These are phyloP conservation scores for Gynostemma pentaphyllum DNA, from an alignment of 306 rosid genomes.

Conservation along the genomic window DNA sequence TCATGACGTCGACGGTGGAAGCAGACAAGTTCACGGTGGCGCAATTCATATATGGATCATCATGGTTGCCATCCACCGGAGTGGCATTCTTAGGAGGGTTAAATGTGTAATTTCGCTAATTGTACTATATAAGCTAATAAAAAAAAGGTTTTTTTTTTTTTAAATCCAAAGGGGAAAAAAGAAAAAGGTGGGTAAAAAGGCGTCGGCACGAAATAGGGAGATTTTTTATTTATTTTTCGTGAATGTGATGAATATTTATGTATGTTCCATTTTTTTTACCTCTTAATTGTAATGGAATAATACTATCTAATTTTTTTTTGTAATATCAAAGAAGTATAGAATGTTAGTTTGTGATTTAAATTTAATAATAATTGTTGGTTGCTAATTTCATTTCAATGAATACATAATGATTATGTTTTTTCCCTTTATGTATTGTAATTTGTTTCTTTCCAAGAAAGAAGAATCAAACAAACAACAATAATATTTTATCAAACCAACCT, in stretches of 20 bases:
- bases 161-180: background rate
- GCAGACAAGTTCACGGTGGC: constrained; percentile 74
- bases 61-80: constrained; percentile 93
- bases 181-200: constrained; percentile 2
- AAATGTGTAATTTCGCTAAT: background rate
- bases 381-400: no score
- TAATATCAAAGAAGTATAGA: background rate
- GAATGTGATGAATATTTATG: background rate
- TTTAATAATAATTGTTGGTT: no score
- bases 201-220: background rate
- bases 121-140: background rate
- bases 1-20: constrained; percentile 55
- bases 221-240: background rate
- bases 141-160: background rate
- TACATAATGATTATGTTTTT: no score
- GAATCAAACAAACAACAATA: no score
- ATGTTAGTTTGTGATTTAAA: background rate
- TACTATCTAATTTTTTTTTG: constrained; percentile 6
- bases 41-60: constrained; percentile 60
- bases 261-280: background rate
- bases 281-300: constrained; percentile 1
- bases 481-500: no score
- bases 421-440: no score
- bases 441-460: no score
- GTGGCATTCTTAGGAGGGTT: constrained; percentile 71